Evolutionary conservation across 2,329 filamentous ascomycete species (phyloP), one percentile per base, ranked within the genome.

Genomic region (Lasiodiplodia theobromae): DNA sequence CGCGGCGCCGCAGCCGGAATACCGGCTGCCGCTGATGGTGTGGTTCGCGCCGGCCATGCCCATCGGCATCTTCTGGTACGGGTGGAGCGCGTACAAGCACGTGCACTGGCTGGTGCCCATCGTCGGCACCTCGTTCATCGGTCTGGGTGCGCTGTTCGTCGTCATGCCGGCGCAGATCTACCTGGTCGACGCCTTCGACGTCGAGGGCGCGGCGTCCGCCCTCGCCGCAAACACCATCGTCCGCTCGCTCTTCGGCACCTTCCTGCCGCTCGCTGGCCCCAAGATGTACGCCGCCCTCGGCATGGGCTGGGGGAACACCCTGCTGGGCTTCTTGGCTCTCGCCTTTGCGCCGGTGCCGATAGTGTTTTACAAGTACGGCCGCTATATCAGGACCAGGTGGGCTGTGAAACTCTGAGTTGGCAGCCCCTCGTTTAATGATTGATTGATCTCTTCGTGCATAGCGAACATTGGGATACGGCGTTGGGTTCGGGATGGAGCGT

Each of bases 211-310:
- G 1, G 88, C 78, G 0, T 75, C 72, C 3, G 89, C 88, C 0
- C 84, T 91, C 1, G 90, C 91, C 0, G 89, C 89, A 2, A 90
- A 86, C 71, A 78, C 89, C 0, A 84, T 91, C 2, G 75, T 91
- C 7, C 79, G 88, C 37, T 83, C 80, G 14, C 73, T 88, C 0
- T 81, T 87, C 18, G 88, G 87, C 14, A 87, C 86, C 2, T 77
- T 89, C 52, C 76, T 91, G 0, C 89, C 89, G 0, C 78, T 91
- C 14, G 83, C 83, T 2, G 88, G 86, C 0, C 79, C 86, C 21
- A 72, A 77, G 54, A 88, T 92, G 86, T 92, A 90, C 73, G 77
- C 82, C n/a, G 79, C 76, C 3, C 74, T 91, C 1, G 88, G 88
- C 0, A 73, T 88, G 3, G 88, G 89, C 0, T 89, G 88, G 78